A percentile compares a stretch with the other conserved stretches of the same genome.
Evolutionary conservation across 2,329 filamentous ascomycete genomes (phyloP).

Genomic region (Arthrobotrys iridis): DNA sequence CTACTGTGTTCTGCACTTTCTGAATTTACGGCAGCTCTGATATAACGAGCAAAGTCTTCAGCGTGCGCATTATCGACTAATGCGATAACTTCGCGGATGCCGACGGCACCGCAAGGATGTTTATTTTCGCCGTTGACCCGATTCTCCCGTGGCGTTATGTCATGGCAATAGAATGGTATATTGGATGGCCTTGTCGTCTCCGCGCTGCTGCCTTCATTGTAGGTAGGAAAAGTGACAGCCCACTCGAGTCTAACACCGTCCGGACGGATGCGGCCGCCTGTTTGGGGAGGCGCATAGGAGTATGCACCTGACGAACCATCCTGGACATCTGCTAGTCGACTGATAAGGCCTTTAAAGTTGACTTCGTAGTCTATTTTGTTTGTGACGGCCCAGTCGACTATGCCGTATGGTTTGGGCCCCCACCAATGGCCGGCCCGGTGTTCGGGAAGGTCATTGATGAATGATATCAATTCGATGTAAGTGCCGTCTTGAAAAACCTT

Average conservation of each 20-base stretch:
- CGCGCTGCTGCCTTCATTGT: slow-evolving; percentile 54
- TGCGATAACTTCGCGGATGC: slow-evolving; percentile 65
- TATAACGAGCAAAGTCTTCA: slow-evolving; percentile 30
- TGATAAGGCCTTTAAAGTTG: slow-evolving; percentile 62
- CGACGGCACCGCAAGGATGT: slow-evolving; percentile 67
- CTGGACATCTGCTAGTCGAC: slow-evolving; percentile 58
- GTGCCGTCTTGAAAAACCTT: slow-evolving; percentile 70
- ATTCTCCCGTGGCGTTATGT: slow-evolving; percentile 68
- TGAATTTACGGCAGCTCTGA: slow-evolving; percentile 19
- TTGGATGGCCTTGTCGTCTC: slow-evolving; percentile 61
- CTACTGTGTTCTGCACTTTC: neutral
- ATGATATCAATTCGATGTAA: slow-evolving; percentile 75
- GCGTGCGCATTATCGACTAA: slow-evolving; percentile 58
- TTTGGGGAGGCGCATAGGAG: slow-evolving; percentile 65
- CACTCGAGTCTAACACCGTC: slow-evolving; percentile 71
- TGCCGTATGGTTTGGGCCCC: slow-evolving; percentile 66
- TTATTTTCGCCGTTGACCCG: slow-evolving; percentile 62
- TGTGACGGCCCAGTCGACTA: slow-evolving; percentile 72
- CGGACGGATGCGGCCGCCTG: slow-evolving; percentile 66
- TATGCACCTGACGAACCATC: neutral
- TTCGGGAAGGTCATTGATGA: slow-evolving; percentile 64
- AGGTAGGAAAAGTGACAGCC: slow-evolving; percentile 67
- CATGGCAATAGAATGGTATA: slow-evolving; percentile 74
- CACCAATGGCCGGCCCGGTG: slow-evolving; percentile 68
- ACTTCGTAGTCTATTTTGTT: slow-evolving; percentile 59